Base-by-base conservation (phyloP, 371 early-diverging fungal genomes). In the Mucor ambiguus region DNA sequence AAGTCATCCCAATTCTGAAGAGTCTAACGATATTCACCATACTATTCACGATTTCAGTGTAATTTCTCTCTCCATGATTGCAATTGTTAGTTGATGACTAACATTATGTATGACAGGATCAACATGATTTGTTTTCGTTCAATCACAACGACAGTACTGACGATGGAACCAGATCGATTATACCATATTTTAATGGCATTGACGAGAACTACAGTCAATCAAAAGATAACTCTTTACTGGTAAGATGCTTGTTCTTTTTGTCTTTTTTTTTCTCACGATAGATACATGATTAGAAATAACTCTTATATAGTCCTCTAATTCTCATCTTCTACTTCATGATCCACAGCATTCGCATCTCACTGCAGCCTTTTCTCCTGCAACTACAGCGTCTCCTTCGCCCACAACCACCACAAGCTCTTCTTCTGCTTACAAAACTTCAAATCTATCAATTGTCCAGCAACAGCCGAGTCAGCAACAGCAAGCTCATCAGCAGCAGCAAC, bases 251-350 rank as follows among this genome's bases (percentile, higher is more conserved):
- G 33, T 58, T 66, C 29, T 41, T 66, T 33, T 65, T n/a, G 8
- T 29, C 18, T 41, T 48, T 48, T 64, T 58, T 66, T 66, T 61
- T 61, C 61, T 61, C 66, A 66, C 66, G 66, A 66, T 59, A 63
- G 48, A 32, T 52, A 52, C 52, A 52, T 28, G 63, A 63, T 63
- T 64, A 57, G 58, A 64, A 64, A 57, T 59, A 59, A 66, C 59
- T 41, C 48, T 48, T 64, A 58, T 58, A 58, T 58, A 58, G 58
- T 64, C 55, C 16, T 64, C 55, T 43, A 38, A 38, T 37, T 16
- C 22, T 37, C 30, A 37, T 37, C 20, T 58, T 24, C 9, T 37
- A 20, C 33, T 58, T 29, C 28, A 52, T 35, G 41, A 38, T 20
- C 35, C 38, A 63, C 58, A 57, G n/a, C 56, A 64, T 24, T 20